Percentiles rank a stretch among this genome's conserved stretches.
These are phyloP conservation scores for Saprolegnia diclina DNA, from an alignment of 352 stramenopile genomes.

Conservation along the genomic window DNA sequence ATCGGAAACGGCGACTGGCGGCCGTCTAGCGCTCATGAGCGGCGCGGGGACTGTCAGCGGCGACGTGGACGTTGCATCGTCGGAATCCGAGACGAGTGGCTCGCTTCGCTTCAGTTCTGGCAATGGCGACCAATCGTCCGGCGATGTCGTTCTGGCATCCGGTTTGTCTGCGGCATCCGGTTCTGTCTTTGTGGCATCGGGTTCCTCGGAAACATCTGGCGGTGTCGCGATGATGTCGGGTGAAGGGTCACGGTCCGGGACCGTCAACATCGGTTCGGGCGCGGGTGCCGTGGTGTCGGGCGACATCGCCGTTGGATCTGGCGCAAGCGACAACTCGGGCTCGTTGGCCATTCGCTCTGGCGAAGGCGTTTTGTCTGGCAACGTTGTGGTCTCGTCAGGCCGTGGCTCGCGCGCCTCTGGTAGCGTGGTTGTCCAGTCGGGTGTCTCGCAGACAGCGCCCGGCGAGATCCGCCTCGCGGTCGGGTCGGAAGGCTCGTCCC, in stretches of 20 bases:
- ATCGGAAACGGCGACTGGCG: conserved; percentile 1
- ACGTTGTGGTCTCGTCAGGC: conserved; percentile 2
- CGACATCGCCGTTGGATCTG: neutral
- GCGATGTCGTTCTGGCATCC: conserved; percentile 14
- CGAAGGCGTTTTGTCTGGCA: neutral
- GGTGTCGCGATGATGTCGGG: neutral
- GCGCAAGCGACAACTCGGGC: conserved; percentile 3
- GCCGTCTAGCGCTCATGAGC: neutral
- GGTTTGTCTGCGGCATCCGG: neutral
- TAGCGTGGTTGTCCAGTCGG: neutral
- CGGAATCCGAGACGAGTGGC: neutral
- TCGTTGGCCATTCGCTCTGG: neutral
- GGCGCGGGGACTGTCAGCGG: conserved; percentile 9
- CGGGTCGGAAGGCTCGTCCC: neutral
- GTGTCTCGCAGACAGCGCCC: neutral
- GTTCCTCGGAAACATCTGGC: neutral
- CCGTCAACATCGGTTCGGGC: neutral
- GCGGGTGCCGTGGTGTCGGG: neutral
- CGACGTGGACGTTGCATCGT: conserved; percentile 5
- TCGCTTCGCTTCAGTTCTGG: conserved; percentile 8
- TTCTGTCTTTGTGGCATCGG: neutral
- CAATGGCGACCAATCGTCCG: neutral
- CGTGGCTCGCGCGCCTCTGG: conserved; percentile 4
- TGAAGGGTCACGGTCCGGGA: neutral
- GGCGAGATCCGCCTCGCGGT: neutral